phyloP scores from a whole-genome alignment of 495 filamentous ascomycete genomes.

The Aspergillus heteromorphus region DNA sequence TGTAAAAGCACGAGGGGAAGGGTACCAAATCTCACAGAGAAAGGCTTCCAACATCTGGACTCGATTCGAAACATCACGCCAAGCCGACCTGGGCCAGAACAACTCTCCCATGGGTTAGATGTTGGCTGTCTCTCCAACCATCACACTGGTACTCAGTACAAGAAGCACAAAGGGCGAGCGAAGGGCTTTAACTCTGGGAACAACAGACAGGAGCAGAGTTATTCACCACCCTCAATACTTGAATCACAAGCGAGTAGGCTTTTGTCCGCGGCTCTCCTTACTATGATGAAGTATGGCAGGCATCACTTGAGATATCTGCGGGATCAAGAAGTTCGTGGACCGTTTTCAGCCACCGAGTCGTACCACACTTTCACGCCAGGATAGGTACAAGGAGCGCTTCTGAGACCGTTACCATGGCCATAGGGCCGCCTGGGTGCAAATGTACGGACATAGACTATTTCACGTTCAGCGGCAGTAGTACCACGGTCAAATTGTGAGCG shows the following conservation, averaged over 20 bases:
- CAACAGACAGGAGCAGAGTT: slow-evolving; percentile 1
- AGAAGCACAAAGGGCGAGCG: slow-evolving; percentile 7
- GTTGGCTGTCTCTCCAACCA: slow-evolving; percentile 14
- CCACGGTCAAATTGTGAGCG: slow-evolving; percentile 74
- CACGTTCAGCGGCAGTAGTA: slow-evolving; percentile 27
- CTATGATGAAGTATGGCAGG: not conserved
- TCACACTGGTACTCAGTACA: slow-evolving; percentile 8
- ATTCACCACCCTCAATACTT: not conserved
- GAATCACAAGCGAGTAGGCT: not conserved
- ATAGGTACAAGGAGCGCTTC: slow-evolving; percentile 25
- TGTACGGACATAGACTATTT: slow-evolving; percentile 22
- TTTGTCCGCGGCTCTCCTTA: not conserved
- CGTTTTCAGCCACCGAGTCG: slow-evolving; percentile 12
- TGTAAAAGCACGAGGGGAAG: not conserved
- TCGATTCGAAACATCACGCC: slow-evolving; percentile 19
- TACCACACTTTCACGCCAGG: slow-evolving; percentile 25
- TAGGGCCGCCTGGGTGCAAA: slow-evolving; percentile 16
- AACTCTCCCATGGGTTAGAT: slow-evolving; percentile 16
- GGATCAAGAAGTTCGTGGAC: slow-evolving; percentile 21
- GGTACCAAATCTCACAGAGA: slow-evolving; percentile 15
- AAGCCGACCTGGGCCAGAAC: slow-evolving; percentile 18
- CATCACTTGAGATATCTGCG: not conserved
- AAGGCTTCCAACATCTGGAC: slow-evolving; percentile 24
- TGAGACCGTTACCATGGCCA: slow-evolving; percentile 13
- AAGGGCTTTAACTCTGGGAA: slow-evolving; percentile 1